These are phyloP conservation scores for Boletus reticulatus DNA, from an alignment of 768 basidiomycete genomes.

Conservation along the genomic window DNA sequence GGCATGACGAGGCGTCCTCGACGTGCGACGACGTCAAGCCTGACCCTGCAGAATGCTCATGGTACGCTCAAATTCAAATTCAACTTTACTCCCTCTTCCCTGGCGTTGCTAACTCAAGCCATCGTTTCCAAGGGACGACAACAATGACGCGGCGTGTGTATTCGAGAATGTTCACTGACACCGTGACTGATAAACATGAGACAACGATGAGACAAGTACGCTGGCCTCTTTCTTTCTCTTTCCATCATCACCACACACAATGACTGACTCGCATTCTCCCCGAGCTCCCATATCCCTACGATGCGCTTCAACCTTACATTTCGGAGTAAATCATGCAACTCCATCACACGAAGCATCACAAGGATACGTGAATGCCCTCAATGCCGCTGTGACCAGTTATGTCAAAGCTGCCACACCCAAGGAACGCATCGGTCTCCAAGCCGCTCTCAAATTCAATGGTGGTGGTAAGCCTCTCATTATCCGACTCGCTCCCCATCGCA, in stretches of 20 bases:
- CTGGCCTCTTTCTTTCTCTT: not conserved
- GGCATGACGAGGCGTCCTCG: no score
- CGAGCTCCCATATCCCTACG: slow-evolving; percentile 71
- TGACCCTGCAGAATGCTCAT: no score
- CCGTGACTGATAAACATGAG: slow-evolving; percentile 9
- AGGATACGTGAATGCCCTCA: slow-evolving; percentile 90
- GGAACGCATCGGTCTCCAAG: slow-evolving; percentile 83
- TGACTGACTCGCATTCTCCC: slow-evolving; percentile 62
- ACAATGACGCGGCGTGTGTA: slow-evolving; percentile 1
- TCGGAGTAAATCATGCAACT: slow-evolving; percentile 89
- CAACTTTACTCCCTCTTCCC: no score
- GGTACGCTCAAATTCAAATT: no score
- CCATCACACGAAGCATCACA: slow-evolving; percentile 97
- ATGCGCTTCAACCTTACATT: slow-evolving; percentile 95
- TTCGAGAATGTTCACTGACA: no score
- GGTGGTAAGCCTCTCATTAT: slow-evolving; percentile 58
- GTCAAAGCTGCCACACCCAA: slow-evolving; percentile 64
- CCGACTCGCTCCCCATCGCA: no score
- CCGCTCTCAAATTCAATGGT: slow-evolving; percentile 94
- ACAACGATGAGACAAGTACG: slow-evolving; percentile 11
- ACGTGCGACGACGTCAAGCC: no score
- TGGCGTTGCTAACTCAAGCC: no score
- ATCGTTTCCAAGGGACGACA: no score
- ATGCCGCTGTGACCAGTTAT: slow-evolving; percentile 81
- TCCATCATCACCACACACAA: slow-evolving; percentile 25